A percentile compares a stretch with the other conserved stretches of the same genome.
phyloP scores from a whole-genome alignment of 2,329 filamentous ascomycete genomes.

The Cercospora citrullina region DNA sequence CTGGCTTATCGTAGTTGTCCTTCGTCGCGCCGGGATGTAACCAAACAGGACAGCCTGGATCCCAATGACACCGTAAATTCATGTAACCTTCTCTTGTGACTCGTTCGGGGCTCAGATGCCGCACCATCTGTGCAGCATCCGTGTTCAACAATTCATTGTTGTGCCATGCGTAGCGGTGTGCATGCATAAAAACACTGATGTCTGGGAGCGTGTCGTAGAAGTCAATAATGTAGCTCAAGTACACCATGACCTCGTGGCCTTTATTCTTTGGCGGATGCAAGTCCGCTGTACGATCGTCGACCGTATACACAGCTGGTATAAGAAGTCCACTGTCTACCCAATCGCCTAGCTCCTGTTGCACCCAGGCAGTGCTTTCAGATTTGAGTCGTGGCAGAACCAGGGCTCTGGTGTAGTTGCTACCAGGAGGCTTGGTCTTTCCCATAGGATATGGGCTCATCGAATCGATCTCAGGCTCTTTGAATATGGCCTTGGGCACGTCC shows the following conservation, averaged over 20 bases:
- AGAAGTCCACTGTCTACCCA: conserved; percentile 40
- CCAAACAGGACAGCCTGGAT: conserved; percentile 57
- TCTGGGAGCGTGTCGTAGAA: conserved; percentile 61
- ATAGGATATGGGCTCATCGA: conserved; percentile 32
- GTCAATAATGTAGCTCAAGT: conserved; percentile 62
- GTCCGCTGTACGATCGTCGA: conserved; percentile 49
- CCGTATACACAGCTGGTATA: conserved; percentile 52
- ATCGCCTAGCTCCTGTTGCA: conserved; percentile 53
- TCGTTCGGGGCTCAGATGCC: conserved; percentile 47
- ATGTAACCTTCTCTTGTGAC: conserved; percentile 55
- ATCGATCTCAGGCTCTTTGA: conserved; percentile 34
- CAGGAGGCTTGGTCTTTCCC: conserved; percentile 45
- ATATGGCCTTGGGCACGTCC: conserved; percentile 15
- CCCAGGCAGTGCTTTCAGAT: conserved; percentile 56
- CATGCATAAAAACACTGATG: conserved; percentile 62
- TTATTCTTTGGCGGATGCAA: conserved; percentile 58
- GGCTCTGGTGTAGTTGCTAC: conserved; percentile 54
- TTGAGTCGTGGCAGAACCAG: conserved; percentile 57
- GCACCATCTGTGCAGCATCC: conserved; percentile 49
- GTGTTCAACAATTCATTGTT: conserved; percentile 54
- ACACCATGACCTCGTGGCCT: conserved; percentile 64
- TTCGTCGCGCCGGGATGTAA: conserved; percentile 50
- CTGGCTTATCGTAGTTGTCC: conserved; percentile 42
- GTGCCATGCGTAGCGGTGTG: conserved; percentile 60
- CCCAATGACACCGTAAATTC: conserved; percentile 58